Conservation (phyloP, 1,284 basidiomycete species). For the Cystobasidium slooffiae region DNA sequence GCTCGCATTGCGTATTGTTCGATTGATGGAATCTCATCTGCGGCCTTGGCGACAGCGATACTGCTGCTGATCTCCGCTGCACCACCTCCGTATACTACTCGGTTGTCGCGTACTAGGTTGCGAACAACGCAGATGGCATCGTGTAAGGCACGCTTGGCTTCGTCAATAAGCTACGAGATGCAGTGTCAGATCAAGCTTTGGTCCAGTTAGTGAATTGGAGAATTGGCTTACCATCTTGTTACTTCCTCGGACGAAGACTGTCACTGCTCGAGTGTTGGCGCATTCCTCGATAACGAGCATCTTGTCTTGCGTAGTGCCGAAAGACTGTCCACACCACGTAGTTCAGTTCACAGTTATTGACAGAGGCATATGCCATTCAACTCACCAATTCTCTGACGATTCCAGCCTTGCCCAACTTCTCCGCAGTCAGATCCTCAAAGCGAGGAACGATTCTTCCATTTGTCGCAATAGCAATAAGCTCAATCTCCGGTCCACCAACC, state of each 20-base stretch:
- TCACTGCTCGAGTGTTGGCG: conserved; percentile 94
- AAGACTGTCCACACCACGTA: conserved; percentile 60
- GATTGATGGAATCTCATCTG: conserved; percentile 95
- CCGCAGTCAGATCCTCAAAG: conserved; percentile 89
- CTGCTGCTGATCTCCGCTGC: conserved; percentile 96
- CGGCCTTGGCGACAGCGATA: conserved; percentile 88
- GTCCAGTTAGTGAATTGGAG: background rate
- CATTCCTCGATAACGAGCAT: conserved; percentile 99
- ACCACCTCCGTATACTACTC: conserved; percentile 97
- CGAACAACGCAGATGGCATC: conserved; percentile 97
- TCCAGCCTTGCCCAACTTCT: conserved; percentile 91
- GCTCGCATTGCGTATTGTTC: conserved; percentile 99
- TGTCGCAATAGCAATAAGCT: conserved; percentile 98
- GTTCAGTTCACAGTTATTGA: background rate
- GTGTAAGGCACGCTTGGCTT: conserved; percentile 95
- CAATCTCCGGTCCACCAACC: conserved; percentile 99
- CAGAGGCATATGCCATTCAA: background rate
- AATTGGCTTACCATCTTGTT: conserved; percentile 87
- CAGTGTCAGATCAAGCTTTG: background rate
- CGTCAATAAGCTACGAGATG: conserved; percentile 82
- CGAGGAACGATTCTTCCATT: conserved; percentile 97
- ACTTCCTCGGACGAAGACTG: conserved; percentile 93
- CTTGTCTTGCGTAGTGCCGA: conserved; percentile 97
- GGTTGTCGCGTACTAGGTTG: conserved; percentile 91
- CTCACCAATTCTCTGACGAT: conserved; percentile 80